Conservation (phyloP, 2,329 filamentous ascomycete genomes). For the Aspergillus versicolor region DNA sequence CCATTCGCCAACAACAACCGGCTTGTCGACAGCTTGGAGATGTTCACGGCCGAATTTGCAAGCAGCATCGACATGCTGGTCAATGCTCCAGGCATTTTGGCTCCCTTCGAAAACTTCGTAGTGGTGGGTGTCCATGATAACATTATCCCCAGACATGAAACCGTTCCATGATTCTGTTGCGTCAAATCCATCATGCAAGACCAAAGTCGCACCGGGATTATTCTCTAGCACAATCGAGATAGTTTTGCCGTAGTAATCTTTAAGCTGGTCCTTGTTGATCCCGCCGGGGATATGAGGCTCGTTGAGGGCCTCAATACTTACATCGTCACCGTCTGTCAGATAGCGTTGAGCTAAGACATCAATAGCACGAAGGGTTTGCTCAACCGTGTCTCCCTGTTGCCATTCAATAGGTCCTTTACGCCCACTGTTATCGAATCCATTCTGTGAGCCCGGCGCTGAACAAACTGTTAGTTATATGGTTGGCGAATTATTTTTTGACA, state of each 20-base stretch:
- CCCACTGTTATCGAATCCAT: conserved; percentile 68
- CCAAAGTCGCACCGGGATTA: conserved; percentile 50
- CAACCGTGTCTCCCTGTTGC: conserved; percentile 37
- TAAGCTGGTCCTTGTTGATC: conserved; percentile 45
- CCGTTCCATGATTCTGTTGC: conserved; percentile 59
- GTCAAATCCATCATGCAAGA: conserved; percentile 53
- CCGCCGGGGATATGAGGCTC: conserved; percentile 42
- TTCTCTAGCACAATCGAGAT: conserved; percentile 48
- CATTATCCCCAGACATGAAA: conserved; percentile 54
- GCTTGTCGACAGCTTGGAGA: conserved; percentile 58
- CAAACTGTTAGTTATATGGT: conserved; percentile 3
- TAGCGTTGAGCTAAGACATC: conserved; percentile 59
- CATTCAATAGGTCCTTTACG: conserved; percentile 41
- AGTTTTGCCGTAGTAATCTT: conserved; percentile 57
- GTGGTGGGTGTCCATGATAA: conserved; percentile 67
- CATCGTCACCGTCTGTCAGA: conserved; percentile 55
- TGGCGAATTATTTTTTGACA: background rate
- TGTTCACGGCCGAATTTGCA: conserved; percentile 56
- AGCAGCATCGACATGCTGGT: conserved; percentile 55
- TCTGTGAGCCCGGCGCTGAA: conserved; percentile 60
- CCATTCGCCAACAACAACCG: conserved; percentile 69
- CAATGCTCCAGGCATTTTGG: conserved; percentile 50
- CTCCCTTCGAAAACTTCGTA: conserved; percentile 63
- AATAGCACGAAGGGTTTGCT: conserved; percentile 53
- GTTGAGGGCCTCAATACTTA: conserved; percentile 52